A percentile compares a stretch with the other conserved stretches of the same genome.
These are phyloP conservation scores for Sugiyamaella castrensis DNA, from an alignment of 1,139 yeast genomes.

Conservation along the genomic window DNA sequence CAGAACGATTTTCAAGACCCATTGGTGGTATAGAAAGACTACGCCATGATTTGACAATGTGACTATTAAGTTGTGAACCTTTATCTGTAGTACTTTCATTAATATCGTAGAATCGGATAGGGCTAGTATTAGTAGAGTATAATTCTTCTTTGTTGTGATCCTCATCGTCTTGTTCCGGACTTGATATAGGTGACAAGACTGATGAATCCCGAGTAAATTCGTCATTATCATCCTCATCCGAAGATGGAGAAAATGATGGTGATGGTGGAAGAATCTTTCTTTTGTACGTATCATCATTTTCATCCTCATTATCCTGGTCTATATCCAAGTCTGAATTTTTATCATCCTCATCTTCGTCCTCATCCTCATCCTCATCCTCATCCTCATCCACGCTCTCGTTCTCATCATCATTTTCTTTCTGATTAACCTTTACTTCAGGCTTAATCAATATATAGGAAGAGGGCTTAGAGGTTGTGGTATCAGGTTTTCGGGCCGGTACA, in stretches of 20 bases:
- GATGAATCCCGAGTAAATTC: slow-evolving; percentile 13
- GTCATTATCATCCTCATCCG: slow-evolving; percentile 17
- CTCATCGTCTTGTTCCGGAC: slow-evolving; percentile 11
- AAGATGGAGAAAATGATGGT: too few species aligned
- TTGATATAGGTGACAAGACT: not conserved
- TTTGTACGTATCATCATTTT: not conserved
- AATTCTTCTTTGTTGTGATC: not conserved
- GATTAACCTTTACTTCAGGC: slow-evolving; percentile 9
- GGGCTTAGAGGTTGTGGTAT: slow-evolving; percentile 36
- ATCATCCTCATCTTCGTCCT: not conserved
- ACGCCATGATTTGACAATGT: slow-evolving; percentile 59
- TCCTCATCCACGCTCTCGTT: not conserved
- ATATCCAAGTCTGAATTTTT: not conserved
- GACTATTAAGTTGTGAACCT: slow-evolving; percentile 39
- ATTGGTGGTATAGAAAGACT: slow-evolving; percentile 48
- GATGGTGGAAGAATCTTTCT: too few species aligned
- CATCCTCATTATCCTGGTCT: slow-evolving; percentile 4
- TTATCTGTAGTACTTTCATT: slow-evolving; percentile 33
- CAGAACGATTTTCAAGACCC: slow-evolving; percentile 88
- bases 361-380: slow-evolving; percentile 5
- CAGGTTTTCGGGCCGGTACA: slow-evolving; percentile 49
- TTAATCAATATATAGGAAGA: slow-evolving; percentile 25
- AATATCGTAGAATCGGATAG: slow-evolving; percentile 27
- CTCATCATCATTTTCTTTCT: not conserved
- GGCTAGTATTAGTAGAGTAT: not conserved